These are phyloP conservation scores for Debaryomyces fabryi DNA, from an alignment of 1,139 yeast species.

Conservation along the genomic window DNA sequence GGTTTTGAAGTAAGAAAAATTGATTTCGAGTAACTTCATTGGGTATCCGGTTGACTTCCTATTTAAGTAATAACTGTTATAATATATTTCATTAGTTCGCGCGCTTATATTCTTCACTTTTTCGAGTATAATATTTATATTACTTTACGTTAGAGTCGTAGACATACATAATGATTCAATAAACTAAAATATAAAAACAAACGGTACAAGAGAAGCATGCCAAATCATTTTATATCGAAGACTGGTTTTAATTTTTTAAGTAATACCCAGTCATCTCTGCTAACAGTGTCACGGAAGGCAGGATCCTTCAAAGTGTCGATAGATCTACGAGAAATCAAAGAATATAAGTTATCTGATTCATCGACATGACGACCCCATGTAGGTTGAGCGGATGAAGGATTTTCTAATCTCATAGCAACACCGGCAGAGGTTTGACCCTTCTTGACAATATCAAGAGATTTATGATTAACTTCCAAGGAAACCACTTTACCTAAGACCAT, in stretches of 20 bases:
- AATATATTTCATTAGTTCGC: not conserved
- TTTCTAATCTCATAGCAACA: slow-evolving; percentile 96
- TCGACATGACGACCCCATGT: slow-evolving; percentile 99
- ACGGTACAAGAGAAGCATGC: not conserved
- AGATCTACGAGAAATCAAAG: slow-evolving; percentile 83
- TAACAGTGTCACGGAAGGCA: slow-evolving; percentile 91
- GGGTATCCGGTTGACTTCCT: slow-evolving; percentile 19
- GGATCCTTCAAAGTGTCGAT: slow-evolving; percentile 98
- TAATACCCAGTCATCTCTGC: slow-evolving; percentile 94
- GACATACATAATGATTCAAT: slow-evolving; percentile 7
- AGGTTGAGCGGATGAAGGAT: slow-evolving; percentile 91
- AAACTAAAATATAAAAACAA: slow-evolving; percentile 1
- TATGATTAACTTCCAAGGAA: slow-evolving; percentile 93
- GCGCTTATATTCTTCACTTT: not conserved
- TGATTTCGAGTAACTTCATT: slow-evolving; percentile 17
- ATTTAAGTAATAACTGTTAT: slow-evolving; percentile 13
- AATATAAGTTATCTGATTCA: slow-evolving; percentile 85
- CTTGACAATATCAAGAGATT: slow-evolving; percentile 74
- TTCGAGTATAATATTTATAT: not conserved
- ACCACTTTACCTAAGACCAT: slow-evolving; percentile 82
- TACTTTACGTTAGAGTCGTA: slow-evolving; percentile 6
- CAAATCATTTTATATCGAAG: slow-evolving; percentile 65
- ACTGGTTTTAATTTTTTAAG: slow-evolving; percentile 85
- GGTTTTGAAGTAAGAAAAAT: slow-evolving; percentile 7
- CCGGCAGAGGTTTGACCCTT: slow-evolving; percentile 97